Evolutionary conservation across 148 eudicot species (phyloP).

Genomic region (Rheum nobile): DNA sequence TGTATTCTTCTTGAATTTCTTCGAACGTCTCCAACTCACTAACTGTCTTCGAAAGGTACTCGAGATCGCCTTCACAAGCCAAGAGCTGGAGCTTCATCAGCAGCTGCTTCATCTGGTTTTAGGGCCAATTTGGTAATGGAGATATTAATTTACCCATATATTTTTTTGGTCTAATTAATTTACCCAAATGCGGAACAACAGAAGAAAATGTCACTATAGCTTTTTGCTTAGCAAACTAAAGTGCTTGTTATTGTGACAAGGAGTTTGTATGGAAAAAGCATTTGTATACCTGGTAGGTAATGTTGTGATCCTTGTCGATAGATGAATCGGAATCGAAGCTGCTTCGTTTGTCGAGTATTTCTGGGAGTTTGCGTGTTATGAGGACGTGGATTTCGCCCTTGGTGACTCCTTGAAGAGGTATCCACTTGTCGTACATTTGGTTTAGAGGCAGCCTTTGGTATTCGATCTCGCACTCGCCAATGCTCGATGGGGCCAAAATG

Average conservation of each 20-base stretch:
- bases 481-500: conserved; percentile 55
- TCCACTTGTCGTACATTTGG: conserved; percentile 70
- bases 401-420: conserved; percentile 89
- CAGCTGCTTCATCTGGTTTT: conserved; percentile 53
- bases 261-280: too few relatives aligned
- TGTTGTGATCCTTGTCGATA: conserved; percentile 37
- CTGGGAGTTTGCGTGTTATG: conserved; percentile 58
- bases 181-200: too few relatives aligned
- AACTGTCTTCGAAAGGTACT: conserved; percentile 34
- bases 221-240: too few relatives aligned
- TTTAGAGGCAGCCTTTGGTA: conserved; percentile 75
- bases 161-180: too few relatives aligned
- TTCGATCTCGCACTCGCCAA: conserved; percentile 80
- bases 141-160: too few relatives aligned
- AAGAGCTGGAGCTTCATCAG: conserved; percentile 42
- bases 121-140: not conserved
- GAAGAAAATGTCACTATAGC: too few relatives aligned
- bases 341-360: too few relatives aligned
- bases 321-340: conserved; percentile 45
- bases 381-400: conserved; percentile 85
- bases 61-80: conserved; percentile 36
- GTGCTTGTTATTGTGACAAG: too few relatives aligned
- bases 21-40: conserved; percentile 69
- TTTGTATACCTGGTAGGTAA: conserved; percentile 64
- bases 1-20: conserved; percentile 57